Evolutionary conservation across 345 rosid genomes (phyloP).

Genomic region (Eucalyptus polybractea): DNA sequence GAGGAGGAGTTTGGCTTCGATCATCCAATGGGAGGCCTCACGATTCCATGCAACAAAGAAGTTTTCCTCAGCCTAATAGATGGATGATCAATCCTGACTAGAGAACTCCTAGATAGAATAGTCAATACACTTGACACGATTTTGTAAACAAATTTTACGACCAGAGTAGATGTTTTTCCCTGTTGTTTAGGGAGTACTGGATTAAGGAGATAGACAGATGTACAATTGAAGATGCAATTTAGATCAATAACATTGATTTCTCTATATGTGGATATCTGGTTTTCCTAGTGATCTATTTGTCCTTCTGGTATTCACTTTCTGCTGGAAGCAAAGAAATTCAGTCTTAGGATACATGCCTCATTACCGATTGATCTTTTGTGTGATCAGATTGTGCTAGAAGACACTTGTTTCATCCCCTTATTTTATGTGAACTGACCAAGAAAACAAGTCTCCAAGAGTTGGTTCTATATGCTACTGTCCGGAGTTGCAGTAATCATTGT

Average conservation of each 20-base stretch:
- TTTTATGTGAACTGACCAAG: background rate
- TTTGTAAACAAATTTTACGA: background rate
- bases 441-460: background rate
- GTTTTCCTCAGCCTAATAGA: conserved; percentile 1
- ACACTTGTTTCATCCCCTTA: background rate
- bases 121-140: background rate
- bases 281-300: background rate
- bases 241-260: background rate
- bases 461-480: background rate
- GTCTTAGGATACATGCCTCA: background rate
- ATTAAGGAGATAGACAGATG: background rate
- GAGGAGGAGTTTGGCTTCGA: conserved; percentile 26
- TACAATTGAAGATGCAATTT: background rate
- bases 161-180: background rate
- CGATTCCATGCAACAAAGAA: conserved; percentile 19
- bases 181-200: background rate
- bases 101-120: background rate
- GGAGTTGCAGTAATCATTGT: background rate
- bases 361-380: background rate
- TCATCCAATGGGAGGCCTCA: conserved; percentile 33
- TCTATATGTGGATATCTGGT: background rate
- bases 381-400: background rate
- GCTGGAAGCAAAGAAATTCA: background rate
- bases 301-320: background rate
- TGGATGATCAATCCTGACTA: background rate